phyloP scores from a whole-genome alignment of 306 rosid genomes.

The Lathyrus aphaca region DNA sequence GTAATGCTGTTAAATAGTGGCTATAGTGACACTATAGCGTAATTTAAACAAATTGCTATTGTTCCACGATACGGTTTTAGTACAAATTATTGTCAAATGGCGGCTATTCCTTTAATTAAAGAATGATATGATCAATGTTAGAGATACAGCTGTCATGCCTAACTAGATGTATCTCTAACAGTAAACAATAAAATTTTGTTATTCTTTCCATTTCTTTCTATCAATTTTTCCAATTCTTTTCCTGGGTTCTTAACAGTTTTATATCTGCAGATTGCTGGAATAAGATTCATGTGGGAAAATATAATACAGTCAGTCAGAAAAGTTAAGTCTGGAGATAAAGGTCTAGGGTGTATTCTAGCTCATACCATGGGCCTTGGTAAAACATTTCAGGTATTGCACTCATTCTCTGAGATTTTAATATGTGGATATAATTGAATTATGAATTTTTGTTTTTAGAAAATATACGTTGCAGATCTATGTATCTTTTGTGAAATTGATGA shows the following conservation, averaged over 20 bases:
- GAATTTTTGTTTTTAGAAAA: slow-evolving; percentile 21
- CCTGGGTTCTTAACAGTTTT: slow-evolving; percentile 21
- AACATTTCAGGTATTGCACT: slow-evolving; percentile 83
- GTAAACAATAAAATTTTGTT: not conserved
- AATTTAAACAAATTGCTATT: not conserved
- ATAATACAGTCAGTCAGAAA: slow-evolving; percentile 85
- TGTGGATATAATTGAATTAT: slow-evolving; percentile 11
- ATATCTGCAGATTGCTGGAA: slow-evolving; percentile 72
- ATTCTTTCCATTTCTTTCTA: slow-evolving; percentile 4
- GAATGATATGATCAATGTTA: not conserved
- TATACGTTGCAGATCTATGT: not conserved
- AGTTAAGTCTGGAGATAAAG: slow-evolving; percentile 94
- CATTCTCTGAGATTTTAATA: slow-evolving; percentile 25
- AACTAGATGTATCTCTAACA: too few species aligned
- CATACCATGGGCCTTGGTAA: slow-evolving; percentile 99
- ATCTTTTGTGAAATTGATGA: slow-evolving; percentile 15
- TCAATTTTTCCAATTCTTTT: slow-evolving; percentile 11
- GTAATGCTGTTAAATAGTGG: slow-evolving; percentile 5
- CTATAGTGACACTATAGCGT: not conserved
- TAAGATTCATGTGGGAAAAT: slow-evolving; percentile 99
- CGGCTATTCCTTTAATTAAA: not conserved
- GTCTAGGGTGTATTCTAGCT: slow-evolving; percentile 98
- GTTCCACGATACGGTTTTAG: not conserved
- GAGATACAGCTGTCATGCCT: too few species aligned
- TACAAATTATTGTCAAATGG: not conserved